Evolutionary conservation across 441 rosid species (phyloP), one percentile per base, ranked within the genome.

Genomic region (Euphorbia celastroides): DNA sequence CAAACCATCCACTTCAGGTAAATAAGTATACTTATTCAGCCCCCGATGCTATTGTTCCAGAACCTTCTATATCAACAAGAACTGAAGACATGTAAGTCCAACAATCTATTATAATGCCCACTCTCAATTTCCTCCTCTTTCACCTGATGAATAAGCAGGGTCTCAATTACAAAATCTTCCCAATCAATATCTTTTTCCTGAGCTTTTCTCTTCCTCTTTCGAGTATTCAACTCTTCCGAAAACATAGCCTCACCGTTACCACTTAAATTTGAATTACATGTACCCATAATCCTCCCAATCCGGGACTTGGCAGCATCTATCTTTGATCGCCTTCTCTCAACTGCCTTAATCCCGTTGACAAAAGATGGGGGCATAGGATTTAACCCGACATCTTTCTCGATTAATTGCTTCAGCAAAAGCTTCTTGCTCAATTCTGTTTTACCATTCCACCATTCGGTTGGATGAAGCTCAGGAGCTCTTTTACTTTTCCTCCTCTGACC

Each of bases 91-190:
- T 88, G 77, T 70, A 90, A 77, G 51, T 59, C 91, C 69, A 89
- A 25, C 83, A 94, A 78, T 32, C 86, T 70, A 65, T 80, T 90
- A 75, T 88, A 94, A 59, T 89, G 81, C 4, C 98, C 99, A 70
- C 79, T 87, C 83, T 87, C 92, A 20, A 94, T 88, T 74, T 94
- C 97, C 76, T 81, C 88, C 38, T 86, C 94, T 9, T 86, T 81
- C 72, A 88, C 98, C 68, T 61, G 75, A 74, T 87, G 90, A 48
- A 92, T 81, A 36, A 89, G 81, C 27, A 92, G 88, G 56, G 89
- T 82, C 76, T 94, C 97, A 26, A 94, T 88, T 27, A 94, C 66
- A 68, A 88, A 78, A 78, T 88, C 98, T 66, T 92, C 97, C 97
- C 93, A 89, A 77, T 86, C 91, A 68, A 89, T 74, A 30, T 72